Conservation (phyloP, 225 moss, liverwort and hornwort species). For the Polytrichum commune region DNA sequence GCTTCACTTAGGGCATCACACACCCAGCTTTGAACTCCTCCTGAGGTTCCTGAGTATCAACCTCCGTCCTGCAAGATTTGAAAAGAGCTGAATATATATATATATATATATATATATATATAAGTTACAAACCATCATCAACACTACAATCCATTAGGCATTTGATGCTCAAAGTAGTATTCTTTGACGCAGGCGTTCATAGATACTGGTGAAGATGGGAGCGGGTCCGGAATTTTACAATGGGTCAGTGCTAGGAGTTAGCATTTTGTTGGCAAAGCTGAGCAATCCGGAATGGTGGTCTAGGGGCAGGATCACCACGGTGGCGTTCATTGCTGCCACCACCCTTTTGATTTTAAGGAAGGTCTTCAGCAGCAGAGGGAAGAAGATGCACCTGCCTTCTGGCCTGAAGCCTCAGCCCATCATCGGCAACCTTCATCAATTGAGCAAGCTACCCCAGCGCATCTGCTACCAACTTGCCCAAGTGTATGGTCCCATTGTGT, state of each 20-base stretch:
- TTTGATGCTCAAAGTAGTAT: too few relatives aligned
- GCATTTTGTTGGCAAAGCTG: neutral
- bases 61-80: too few relatives aligned
- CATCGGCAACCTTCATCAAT: conserved; percentile 18
- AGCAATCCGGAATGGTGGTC: conserved; percentile 2
- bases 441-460: conserved; percentile 13
- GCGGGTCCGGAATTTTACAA: neutral
- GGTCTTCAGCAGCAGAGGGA: neutral
- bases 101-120: too few relatives aligned
- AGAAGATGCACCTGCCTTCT: conserved; percentile 20
- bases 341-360: neutral
- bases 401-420: conserved; percentile 28
- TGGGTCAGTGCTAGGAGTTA: neutral
- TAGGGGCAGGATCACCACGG: neutral
- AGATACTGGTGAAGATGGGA: neutral
- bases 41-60: too few relatives aligned
- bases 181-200: too few relatives aligned
- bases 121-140: too few relatives aligned
- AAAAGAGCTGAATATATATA: too few relatives aligned
- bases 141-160: too few relatives aligned
- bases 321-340: neutral
- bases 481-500: conserved; percentile 30
- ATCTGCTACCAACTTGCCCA: conserved; percentile 11
- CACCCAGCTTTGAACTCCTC: too few relatives aligned
- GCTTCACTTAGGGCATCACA: too few relatives aligned